Base-by-base conservation (phyloP, 495 filamentous ascomycete genomes). In the Annulohypoxylon stygium region DNA sequence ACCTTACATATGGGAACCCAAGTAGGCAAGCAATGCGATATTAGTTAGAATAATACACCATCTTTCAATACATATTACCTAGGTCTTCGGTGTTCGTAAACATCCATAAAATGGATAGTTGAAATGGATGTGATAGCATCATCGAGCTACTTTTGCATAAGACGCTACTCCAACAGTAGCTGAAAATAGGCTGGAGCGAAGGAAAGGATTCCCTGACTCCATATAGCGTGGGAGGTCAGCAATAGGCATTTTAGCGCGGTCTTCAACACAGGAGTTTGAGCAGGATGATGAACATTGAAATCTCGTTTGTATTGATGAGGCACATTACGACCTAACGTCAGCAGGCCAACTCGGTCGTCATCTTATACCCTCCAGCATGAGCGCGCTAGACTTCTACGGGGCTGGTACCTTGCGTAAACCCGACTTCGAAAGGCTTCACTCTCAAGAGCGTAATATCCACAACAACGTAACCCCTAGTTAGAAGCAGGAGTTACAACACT, bases 251-350 rank as follows among this genome's bases (percentile, higher is more conserved):
- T 23, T 33, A 61, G 39, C 14, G 39, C 16, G 16, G 12, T 61
- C 37, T 61, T 47, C 58, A 47, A 47, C 14, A 25, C 5, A 23
- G 3, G 9, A 45, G 18, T 12, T 14, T 16, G 36, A 59, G 18
- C 2, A 26, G 37, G 53, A 8, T 37, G 9, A 10, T 37, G 36
- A 9, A 33, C n/a, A 57, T 36, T 16, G n/a, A 57, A 57, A 57
- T 37, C n/a, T 60, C 57, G 4, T 14, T 23, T 60, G 57, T 43
- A 43, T 60, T 39, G 30, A 36, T 18, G 20, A 41, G 36, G 36
- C 5, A 20, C 10, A 39, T 58, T 58, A 14, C 33, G 26, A 60
- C 20, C 57, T 43, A 26, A 60, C 20, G 57, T 60, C 57, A 60
- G 57, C 36, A 60, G 57, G 18, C 37, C 57, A 43, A 18, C 57